These are phyloP conservation scores for Orbilia oligospora DNA, from an alignment of 2,329 filamentous ascomycete species.

Conservation along the genomic window DNA sequence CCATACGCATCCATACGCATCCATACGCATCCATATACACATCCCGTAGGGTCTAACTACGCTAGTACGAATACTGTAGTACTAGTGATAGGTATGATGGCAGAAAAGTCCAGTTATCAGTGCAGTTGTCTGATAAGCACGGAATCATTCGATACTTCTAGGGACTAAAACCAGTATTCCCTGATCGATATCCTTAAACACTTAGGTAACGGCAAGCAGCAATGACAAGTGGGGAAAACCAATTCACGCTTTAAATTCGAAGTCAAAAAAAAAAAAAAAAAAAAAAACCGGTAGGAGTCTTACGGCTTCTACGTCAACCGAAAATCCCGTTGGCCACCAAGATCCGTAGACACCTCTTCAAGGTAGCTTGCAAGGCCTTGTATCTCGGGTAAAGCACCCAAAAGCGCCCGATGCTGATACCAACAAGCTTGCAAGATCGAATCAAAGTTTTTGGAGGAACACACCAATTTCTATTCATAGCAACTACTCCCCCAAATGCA, in stretches of 20 bases:
- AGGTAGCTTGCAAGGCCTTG: not conserved
- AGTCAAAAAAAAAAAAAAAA: not conserved
- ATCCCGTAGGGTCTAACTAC: slow-evolving; percentile 11
- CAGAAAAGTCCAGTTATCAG: slow-evolving; percentile 19
- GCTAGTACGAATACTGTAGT: not conserved
- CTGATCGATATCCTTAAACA: slow-evolving; percentile 43
- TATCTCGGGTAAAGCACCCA: slow-evolving; percentile 53
- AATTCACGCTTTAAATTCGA: slow-evolving; percentile 8
- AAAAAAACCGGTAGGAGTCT: slow-evolving; percentile 22
- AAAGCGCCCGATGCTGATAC: slow-evolving; percentile 39
- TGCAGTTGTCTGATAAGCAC: slow-evolving; percentile 44
- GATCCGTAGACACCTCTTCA: slow-evolving; percentile 4
- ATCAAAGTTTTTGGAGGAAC: slow-evolving; percentile 39
- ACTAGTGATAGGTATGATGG: not conserved
- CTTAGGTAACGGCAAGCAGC: slow-evolving; percentile 37
- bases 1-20: too few relatives aligned
- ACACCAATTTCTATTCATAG: slow-evolving; percentile 50
- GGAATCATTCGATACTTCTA: slow-evolving; percentile 16
- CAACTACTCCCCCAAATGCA: slow-evolving; percentile 25
- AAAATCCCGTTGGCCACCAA: slow-evolving; percentile 47
- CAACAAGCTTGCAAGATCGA: slow-evolving; percentile 33
- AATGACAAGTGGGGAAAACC: slow-evolving; percentile 23
- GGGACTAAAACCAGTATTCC: slow-evolving; percentile 22
- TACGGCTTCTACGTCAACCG: slow-evolving; percentile 51
- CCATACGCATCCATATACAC: too few relatives aligned